Base-by-base conservation (phyloP, 192 early-diverging fungal species). In the Haplosporangium gracile region DNA sequence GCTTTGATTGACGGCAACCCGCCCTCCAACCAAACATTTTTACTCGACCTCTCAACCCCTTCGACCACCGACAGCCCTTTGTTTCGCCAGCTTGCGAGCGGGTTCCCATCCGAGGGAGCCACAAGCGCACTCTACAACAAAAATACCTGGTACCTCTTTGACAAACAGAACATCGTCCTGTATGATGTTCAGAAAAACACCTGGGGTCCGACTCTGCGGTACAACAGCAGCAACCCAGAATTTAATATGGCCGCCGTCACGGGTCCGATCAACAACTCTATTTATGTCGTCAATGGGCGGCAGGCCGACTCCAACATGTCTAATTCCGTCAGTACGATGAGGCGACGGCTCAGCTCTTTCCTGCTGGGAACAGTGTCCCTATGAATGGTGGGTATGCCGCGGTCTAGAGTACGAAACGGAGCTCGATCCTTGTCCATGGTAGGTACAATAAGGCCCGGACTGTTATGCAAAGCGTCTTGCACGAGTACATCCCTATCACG, bases 201-300 rank as follows among this genome's bases (percentile, higher is more conserved):
- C 29, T 76, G 80, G 80, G 20, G 22, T 4, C 5, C 5, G 1
- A 32, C 65, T 3, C 20, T 32, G n/a, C 9, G 13, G 0, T 76
- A 26, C 5, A 29, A 18, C 5, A 36, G 13, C 22, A 26, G 53
- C 1, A 76, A 40, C 18, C 32, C 11, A 2, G 39, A 9, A 0
- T 24, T 39, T 5, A 55, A 74, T 5, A 11, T 82, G 13, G 49
- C 2, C 1, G 74, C 74, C 29, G 49, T 70, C 8, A 24, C 47
- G n/a, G 74, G 76, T 39, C 68, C 74, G 5, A 26, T n/a, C 32
- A 36, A 65, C 11, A 74, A 74, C 16, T 13, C 57, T 16, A 9
- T 82, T 20, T 82, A 82, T 74, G 26, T 82, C 16, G 32, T 38
- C 9, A 76, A 82, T n/a, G 81, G 75, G 5, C 51, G 38, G 34